phyloP scores from a whole-genome alignment of 208 protist species.

The Herpetomonas muscarum region DNA sequence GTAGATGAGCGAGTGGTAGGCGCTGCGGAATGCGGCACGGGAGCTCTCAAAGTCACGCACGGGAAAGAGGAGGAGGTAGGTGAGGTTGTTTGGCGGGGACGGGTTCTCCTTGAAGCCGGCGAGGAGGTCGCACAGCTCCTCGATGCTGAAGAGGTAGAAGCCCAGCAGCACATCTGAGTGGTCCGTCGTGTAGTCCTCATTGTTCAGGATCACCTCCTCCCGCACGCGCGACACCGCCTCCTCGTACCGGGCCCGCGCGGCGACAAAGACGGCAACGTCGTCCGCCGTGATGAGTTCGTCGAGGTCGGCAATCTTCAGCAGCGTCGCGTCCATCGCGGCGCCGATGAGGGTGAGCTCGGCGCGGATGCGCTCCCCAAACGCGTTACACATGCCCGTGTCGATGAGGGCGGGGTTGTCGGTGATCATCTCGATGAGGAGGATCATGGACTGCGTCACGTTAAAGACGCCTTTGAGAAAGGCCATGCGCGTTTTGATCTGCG shows the following conservation, averaged over 20 bases:
- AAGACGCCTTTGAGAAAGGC: conserved; percentile 51
- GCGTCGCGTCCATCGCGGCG: conserved; percentile 71
- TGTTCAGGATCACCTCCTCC: conserved; percentile 77
- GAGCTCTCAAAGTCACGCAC: conserved; percentile 58
- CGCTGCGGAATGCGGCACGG: conserved; percentile 29
- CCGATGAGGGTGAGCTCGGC: conserved; percentile 50
- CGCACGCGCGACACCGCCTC: conserved; percentile 66
- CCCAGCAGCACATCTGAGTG: conserved; percentile 79
- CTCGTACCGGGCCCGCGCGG: conserved; percentile 49
- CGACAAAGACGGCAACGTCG: conserved; percentile 54
- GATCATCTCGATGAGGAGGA: conserved; percentile 73
- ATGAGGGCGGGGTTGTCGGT: conserved; percentile 47
- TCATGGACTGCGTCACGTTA: conserved; percentile 66
- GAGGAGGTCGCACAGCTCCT: conserved; percentile 71
- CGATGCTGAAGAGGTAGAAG: conserved; percentile 80
- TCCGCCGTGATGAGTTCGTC: conserved; percentile 41
- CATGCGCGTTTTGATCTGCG: conserved; percentile 52
- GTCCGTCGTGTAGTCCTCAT: conserved; percentile 74
- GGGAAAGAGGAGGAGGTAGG: conserved; percentile 45
- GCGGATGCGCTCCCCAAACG: conserved; percentile 52
- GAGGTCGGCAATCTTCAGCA: conserved; percentile 68
- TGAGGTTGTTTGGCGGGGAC: conserved; percentile 37
- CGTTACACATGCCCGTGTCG: conserved; percentile 65
- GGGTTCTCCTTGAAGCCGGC: conserved; percentile 44
- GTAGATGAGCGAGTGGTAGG: conserved; percentile 34